Evolutionary conservation across 305 asterid genomes (phyloP).

Genomic region (Caryopteris hybrid): DNA sequence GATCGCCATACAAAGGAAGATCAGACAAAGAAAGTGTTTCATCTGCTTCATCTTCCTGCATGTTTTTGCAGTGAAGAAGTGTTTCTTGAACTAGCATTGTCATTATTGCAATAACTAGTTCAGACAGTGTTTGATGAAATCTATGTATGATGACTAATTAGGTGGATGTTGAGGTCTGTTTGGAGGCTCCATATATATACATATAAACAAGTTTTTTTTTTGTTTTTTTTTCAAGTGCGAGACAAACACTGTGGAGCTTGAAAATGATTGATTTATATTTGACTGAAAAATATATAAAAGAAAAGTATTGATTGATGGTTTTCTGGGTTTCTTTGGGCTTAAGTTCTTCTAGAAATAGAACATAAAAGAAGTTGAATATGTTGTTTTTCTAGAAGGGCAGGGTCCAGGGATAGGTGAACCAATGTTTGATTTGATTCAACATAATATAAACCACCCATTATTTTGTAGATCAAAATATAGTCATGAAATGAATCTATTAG

Average conservation of each 20-base stretch:
- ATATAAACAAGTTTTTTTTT: too few species aligned
- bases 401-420: too few species aligned
- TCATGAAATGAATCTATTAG: too few species aligned
- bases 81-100: constrained; percentile 22
- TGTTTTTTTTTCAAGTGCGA: too few species aligned
- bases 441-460: too few species aligned
- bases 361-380: too few species aligned
- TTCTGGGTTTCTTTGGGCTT: too few species aligned
- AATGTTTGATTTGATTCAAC: too few species aligned
- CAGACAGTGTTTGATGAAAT: constrained; percentile 8
- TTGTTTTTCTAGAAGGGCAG: too few species aligned
- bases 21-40: constrained; percentile 69
- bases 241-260: not conserved
- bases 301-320: too few species aligned
- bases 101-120: not conserved
- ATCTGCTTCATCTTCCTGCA: constrained; percentile 32
- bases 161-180: not conserved
- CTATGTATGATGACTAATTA: not conserved
- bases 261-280: not conserved
- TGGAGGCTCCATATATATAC: constrained; percentile 25
- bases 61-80: constrained; percentile 20
- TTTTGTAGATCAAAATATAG: too few species aligned
- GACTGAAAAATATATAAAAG: not conserved
- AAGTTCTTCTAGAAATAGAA: too few species aligned
- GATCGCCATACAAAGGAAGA: constrained; percentile 38